phyloP scores from a whole-genome alignment of 2,329 filamentous ascomycete genomes.

The Ophiostoma perfectum region DNA sequence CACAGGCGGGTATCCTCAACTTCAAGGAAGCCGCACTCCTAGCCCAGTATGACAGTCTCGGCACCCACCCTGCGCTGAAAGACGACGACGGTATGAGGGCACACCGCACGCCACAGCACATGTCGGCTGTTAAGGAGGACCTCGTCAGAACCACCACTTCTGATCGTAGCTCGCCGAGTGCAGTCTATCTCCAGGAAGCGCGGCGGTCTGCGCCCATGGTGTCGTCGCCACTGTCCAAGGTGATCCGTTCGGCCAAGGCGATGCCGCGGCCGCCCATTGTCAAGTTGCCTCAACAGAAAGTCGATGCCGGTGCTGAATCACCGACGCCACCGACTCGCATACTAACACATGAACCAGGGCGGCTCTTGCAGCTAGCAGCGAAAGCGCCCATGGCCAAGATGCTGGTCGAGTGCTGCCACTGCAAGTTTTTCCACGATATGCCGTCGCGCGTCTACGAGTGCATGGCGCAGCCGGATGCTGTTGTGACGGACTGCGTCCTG shows the following conservation, averaged over 20 bases:
- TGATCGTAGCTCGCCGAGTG: background rate
- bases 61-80: slow-evolving; percentile 16
- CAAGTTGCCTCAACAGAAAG: too few species aligned
- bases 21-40: slow-evolving; percentile 17
- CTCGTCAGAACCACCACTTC: background rate
- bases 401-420: slow-evolving; percentile 60
- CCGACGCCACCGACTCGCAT: background rate
- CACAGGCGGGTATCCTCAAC: slow-evolving; percentile 2
- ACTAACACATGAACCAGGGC: background rate
- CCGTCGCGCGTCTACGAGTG: slow-evolving; percentile 59
- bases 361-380: background rate
- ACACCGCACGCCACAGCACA: background rate
- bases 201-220: slow-evolving; percentile 31
- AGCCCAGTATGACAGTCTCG: background rate
- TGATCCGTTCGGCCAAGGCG: slow-evolving; percentile 22
- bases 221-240: slow-evolving; percentile 26
- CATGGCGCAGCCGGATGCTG: slow-evolving; percentile 54
- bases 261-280: background rate
- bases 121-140: background rate
- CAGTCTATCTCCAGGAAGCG: slow-evolving; percentile 17
- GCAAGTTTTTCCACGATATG: slow-evolving; percentile 62
- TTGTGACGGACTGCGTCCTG: slow-evolving; percentile 46
- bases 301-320: background rate
- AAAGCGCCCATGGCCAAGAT: slow-evolving; percentile 48
- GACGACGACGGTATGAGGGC: background rate